phyloP scores from a whole-genome alignment of 352 stramenopile genomes.

The Globisporangium viniferum region DNA sequence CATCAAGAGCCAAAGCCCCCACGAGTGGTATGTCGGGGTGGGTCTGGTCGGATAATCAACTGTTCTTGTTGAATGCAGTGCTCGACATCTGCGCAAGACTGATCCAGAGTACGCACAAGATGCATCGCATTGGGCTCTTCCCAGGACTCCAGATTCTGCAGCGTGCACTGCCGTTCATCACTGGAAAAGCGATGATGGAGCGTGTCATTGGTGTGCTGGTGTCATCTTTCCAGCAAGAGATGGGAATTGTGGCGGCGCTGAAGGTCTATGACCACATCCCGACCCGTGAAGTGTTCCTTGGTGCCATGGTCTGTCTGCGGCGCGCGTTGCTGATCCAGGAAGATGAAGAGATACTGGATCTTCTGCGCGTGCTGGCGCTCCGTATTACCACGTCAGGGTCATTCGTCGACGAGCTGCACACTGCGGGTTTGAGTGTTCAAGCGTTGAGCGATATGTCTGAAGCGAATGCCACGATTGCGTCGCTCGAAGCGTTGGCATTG shows the following conservation, averaged over 20 bases:
- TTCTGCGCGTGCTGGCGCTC: conserved; percentile 55
- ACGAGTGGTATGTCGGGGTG: conserved; percentile 18
- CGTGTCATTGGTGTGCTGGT: conserved; percentile 59
- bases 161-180: conserved; percentile 42
- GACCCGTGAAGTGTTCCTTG: conserved; percentile 77
- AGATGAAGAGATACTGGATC: conserved; percentile 23
- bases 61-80: conserved; percentile 69
- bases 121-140: conserved; percentile 62
- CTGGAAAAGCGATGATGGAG: conserved; percentile 38
- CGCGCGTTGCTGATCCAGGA: conserved; percentile 59
- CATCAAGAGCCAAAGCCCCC: neutral
- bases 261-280: conserved; percentile 64
- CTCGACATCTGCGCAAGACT: conserved; percentile 72
- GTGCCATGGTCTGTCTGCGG: conserved; percentile 65
- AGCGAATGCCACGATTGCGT: conserved; percentile 45
- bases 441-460: conserved; percentile 55
- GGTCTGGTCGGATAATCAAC: conserved; percentile 57
- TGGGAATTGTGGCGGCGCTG: conserved; percentile 57
- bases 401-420: conserved; percentile 64
- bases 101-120: conserved; percentile 74
- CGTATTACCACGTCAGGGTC: conserved; percentile 72
- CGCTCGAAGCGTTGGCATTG: conserved; percentile 56
- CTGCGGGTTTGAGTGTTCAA: conserved; percentile 46
- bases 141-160: conserved; percentile 73
- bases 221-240: conserved; percentile 73